These are phyloP conservation scores for Euphrasia arctica DNA, from an alignment of 305 asterid genomes.

Conservation along the genomic window DNA sequence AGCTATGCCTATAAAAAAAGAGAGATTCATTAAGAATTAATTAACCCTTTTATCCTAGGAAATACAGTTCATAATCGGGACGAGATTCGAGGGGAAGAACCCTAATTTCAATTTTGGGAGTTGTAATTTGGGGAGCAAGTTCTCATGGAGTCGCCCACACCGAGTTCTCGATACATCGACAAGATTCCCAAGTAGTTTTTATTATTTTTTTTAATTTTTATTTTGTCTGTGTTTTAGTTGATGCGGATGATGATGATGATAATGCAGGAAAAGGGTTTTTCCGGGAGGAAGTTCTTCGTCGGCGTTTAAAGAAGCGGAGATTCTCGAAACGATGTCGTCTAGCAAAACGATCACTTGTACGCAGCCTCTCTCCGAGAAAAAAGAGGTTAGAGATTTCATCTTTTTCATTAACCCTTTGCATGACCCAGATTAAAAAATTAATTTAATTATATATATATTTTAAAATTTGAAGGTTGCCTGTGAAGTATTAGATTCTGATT, in stretches of 20 bases:
- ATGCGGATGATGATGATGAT: constrained; percentile 28
- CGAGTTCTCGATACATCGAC: constrained; percentile 29
- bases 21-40: too few species aligned
- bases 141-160: constrained; percentile 72
- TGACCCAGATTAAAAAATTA: too few species aligned
- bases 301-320: constrained; percentile 40
- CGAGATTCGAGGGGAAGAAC: constrained; percentile 7
- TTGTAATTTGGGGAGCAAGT: constrained; percentile 14
- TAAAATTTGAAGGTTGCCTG: constrained; percentile 42
- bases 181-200: constrained; percentile 33
- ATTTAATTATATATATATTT: not conserved
- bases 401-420: constrained; percentile 16
- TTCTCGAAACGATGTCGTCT: constrained; percentile 50
- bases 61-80: not conserved
- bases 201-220: not conserved
- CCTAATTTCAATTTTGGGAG: constrained; percentile 22
- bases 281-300: constrained; percentile 52
- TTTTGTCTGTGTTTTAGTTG: constrained; percentile 23
- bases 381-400: constrained; percentile 41
- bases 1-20: too few species aligned
- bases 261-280: constrained; percentile 64
- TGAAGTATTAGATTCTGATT: constrained; percentile 66
- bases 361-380: constrained; percentile 38
- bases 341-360: constrained; percentile 29
- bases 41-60: too few species aligned